Evolutionary conservation across 2,329 filamentous ascomycete species (phyloP).

Genomic region (Cryoendolithus antarcticus): DNA sequence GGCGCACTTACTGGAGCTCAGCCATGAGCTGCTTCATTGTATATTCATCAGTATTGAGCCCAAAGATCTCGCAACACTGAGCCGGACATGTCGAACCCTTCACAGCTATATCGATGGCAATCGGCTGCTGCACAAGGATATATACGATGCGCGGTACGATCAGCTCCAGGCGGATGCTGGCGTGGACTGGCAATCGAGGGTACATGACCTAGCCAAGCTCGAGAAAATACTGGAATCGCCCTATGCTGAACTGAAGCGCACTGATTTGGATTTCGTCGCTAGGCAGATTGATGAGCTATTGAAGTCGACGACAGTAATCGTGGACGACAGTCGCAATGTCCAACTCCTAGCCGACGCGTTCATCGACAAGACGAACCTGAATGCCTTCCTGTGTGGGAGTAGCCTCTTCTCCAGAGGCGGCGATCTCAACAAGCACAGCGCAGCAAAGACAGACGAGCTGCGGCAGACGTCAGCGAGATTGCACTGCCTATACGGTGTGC

Average conservation of each 20-base stretch:
- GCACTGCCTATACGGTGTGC: conserved; percentile 54
- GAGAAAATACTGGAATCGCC: conserved; percentile 35
- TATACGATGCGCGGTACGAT: conserved; percentile 42
- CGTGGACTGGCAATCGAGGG: conserved; percentile 23
- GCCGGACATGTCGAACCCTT: conserved; percentile 41
- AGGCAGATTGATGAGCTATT: conserved; percentile 14
- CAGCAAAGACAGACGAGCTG: conserved; percentile 29
- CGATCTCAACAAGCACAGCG: conserved; percentile 24
- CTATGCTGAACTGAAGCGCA: conserved; percentile 28
- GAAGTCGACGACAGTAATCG: conserved; percentile 13
- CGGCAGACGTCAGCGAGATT: conserved; percentile 59
- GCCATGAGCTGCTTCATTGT: conserved; percentile 51
- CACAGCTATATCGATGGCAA: conserved; percentile 46
- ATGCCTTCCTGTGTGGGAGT: conserved; percentile 52
- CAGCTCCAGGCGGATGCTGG: conserved; percentile 16
- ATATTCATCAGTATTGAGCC: conserved; percentile 47
- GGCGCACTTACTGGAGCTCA: conserved; percentile 34
- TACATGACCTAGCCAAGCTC: conserved; percentile 25
- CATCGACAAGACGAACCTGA: conserved; percentile 37
- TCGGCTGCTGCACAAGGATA: conserved; percentile 44
- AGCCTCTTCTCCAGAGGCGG: conserved; percentile 49
- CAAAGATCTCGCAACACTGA: conserved; percentile 42
- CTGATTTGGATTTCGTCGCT: conserved; percentile 20
- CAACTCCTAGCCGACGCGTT: conserved; percentile 28
- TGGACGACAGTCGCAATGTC: conserved; percentile 40